Conservation (phyloP, 2,329 filamentous ascomycete genomes). For the Cercospora canescens region DNA sequence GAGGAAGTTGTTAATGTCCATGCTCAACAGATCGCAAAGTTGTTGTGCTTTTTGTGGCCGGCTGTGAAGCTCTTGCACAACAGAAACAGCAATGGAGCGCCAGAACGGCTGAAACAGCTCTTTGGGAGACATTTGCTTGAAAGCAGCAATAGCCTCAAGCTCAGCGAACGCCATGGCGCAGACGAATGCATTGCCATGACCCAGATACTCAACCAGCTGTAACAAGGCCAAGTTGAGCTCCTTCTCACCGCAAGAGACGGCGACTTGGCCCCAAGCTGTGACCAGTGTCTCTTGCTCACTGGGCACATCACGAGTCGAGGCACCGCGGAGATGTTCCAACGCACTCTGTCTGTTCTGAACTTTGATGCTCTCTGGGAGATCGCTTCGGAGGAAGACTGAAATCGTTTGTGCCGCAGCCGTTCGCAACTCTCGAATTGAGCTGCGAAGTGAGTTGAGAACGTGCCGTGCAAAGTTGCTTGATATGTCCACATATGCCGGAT, state of each 20-base stretch:
- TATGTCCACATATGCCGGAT: constrained; percentile 12
- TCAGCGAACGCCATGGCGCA: constrained; percentile 83
- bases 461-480: constrained; percentile 70
- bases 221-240: constrained; percentile 85
- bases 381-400: constrained; percentile 61
- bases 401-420: constrained; percentile 68
- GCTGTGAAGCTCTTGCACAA: constrained; percentile 76
- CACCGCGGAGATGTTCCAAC: constrained; percentile 68
- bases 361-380: constrained; percentile 50
- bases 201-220: constrained; percentile 81
- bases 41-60: constrained; percentile 80
- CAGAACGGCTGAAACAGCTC: constrained; percentile 81
- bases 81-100: constrained; percentile 77
- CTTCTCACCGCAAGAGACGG: constrained; percentile 71
- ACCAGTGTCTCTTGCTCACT: constrained; percentile 81
- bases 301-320: constrained; percentile 68
- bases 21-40: constrained; percentile 77
- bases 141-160: constrained; percentile 69
- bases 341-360: constrained; percentile 68
- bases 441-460: constrained; percentile 78
- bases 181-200: constrained; percentile 76
- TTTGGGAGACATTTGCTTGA: constrained; percentile 56
- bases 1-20: constrained; percentile 73
- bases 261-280: constrained; percentile 82
- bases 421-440: constrained; percentile 81